These are phyloP conservation scores for Musa schizocarpa DNA, from an alignment of 176 grass and related monocot genomes.

Conservation along the genomic window DNA sequence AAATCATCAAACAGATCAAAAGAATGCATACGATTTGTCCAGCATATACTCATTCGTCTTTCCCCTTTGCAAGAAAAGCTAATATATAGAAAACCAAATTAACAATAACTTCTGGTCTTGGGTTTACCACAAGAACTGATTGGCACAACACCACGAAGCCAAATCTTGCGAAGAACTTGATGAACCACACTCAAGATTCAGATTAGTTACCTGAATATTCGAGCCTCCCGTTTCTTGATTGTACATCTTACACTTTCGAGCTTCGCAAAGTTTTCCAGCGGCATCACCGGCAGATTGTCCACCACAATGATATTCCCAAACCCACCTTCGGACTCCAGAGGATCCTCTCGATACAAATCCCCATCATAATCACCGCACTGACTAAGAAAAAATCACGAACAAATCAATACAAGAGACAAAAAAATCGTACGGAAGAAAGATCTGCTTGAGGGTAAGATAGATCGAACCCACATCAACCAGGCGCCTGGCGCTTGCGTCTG, in stretches of 20 bases:
- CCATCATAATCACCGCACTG: slow-evolving; percentile 57
- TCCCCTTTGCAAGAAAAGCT: no score
- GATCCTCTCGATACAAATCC: slow-evolving; percentile 45
- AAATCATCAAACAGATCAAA: no score
- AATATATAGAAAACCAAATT: not conserved
- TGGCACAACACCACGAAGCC: not conserved
- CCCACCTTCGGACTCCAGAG: slow-evolving; percentile 52
- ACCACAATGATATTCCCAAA: slow-evolving; percentile 58
- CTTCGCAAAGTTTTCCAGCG: slow-evolving; percentile 79
- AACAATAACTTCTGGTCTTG: not conserved
- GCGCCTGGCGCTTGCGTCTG: slow-evolving; percentile 20
- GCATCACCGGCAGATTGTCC: slow-evolving; percentile 72
- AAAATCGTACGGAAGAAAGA: no score
- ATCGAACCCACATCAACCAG: slow-evolving; percentile 57
- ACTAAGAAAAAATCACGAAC: not conserved
- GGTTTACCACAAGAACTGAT: not conserved
- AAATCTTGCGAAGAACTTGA: not conserved
- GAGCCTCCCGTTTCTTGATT: slow-evolving; percentile 63
- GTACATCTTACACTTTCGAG: slow-evolving; percentile 85
- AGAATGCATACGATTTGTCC: no score
- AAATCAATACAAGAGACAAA: slow-evolving; percentile 2
- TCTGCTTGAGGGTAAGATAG: slow-evolving; percentile 26
- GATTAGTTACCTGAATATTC: slow-evolving; percentile 62
- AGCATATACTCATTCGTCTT: no score
- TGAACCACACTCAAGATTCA: slow-evolving; percentile 6